These are phyloP conservation scores for Evernia prunastri DNA, from an alignment of 495 filamentous ascomycete genomes.

Conservation along the genomic window DNA sequence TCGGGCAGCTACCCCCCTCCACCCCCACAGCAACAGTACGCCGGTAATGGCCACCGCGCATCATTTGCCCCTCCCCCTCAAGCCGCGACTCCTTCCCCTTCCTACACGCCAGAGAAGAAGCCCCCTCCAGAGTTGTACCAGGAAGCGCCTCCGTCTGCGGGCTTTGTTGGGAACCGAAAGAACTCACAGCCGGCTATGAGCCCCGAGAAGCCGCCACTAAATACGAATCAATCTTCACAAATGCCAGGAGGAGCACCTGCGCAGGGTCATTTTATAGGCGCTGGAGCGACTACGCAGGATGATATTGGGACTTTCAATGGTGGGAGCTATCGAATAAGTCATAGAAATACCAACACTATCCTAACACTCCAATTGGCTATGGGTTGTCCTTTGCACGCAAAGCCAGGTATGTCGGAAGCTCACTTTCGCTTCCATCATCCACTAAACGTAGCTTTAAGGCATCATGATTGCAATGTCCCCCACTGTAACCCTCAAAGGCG, in stretches of 20 bases:
- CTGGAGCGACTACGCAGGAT: constrained; percentile 50
- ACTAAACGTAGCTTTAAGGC: constrained; percentile 38
- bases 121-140: constrained; percentile 23
- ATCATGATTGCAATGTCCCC: constrained; percentile 94
- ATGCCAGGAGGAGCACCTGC: constrained; percentile 44
- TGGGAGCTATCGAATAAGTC: constrained; percentile 86
- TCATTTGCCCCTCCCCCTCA: constrained; percentile 27
- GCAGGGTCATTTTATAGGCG: constrained; percentile 53
- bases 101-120: constrained; percentile 14
- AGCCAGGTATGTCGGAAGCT: constrained; percentile 54
- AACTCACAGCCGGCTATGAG: constrained; percentile 25
- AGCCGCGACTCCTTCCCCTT: constrained; percentile 15
- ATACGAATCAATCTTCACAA: constrained; percentile 25
- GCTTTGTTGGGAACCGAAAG: constrained; percentile 20
- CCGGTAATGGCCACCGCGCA: constrained; percentile 22
- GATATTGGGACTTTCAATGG: constrained; percentile 94
- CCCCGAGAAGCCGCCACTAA: constrained; percentile 22
- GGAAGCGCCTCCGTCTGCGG: constrained; percentile 24
- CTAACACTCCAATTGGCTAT: constrained; percentile 84
- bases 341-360: constrained; percentile 84
- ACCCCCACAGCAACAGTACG: constrained; percentile 28
- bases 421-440: not conserved
- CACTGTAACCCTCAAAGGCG: constrained; percentile 73
- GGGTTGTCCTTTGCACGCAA: constrained; percentile 74
- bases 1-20: constrained; percentile 24